phyloP scores from a whole-genome alignment of 1,284 basidiomycete species.

The Anthracocystis walkeri region DNA sequence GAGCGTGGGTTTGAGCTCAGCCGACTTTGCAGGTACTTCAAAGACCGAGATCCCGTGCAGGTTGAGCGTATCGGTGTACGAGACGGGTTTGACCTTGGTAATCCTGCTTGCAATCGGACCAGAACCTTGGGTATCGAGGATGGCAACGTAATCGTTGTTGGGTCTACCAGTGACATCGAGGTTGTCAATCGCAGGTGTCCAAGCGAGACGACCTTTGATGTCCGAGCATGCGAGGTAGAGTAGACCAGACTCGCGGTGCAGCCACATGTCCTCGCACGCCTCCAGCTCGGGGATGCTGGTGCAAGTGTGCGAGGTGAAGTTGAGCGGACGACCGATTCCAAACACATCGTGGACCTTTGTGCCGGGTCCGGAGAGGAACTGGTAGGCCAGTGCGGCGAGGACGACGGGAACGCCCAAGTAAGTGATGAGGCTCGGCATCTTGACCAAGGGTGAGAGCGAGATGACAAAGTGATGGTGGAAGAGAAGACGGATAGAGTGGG shows the following conservation, averaged over 20 bases:
- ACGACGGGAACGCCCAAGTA: conserved; percentile 37
- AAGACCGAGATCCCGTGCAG: conserved; percentile 79
- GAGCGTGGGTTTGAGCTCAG: conserved; percentile 45
- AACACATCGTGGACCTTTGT: conserved; percentile 40
- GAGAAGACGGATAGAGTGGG: neutral
- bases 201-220: conserved; percentile 73
- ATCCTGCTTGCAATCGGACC: conserved; percentile 71
- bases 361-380: conserved; percentile 48
- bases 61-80: conserved; percentile 72
- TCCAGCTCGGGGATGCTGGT: conserved; percentile 42
- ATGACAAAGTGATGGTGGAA: neutral
- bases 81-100: conserved; percentile 72
- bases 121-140: conserved; percentile 76
- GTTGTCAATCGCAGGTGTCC: conserved; percentile 73
- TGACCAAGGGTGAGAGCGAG: neutral
- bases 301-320: conserved; percentile 43
- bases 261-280: conserved; percentile 60
- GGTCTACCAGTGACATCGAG: conserved; percentile 62
- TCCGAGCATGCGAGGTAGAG: conserved; percentile 80
- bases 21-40: conserved; percentile 49
- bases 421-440: conserved; percentile 41
- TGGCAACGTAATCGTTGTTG: conserved; percentile 70
- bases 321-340: conserved; percentile 43
- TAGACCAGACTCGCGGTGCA: conserved; percentile 71
- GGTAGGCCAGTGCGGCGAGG: conserved; percentile 39